phyloP scores from a whole-genome alignment of 2,329 filamentous ascomycete genomes.

The Zymoseptoria pseudotritici region DNA sequence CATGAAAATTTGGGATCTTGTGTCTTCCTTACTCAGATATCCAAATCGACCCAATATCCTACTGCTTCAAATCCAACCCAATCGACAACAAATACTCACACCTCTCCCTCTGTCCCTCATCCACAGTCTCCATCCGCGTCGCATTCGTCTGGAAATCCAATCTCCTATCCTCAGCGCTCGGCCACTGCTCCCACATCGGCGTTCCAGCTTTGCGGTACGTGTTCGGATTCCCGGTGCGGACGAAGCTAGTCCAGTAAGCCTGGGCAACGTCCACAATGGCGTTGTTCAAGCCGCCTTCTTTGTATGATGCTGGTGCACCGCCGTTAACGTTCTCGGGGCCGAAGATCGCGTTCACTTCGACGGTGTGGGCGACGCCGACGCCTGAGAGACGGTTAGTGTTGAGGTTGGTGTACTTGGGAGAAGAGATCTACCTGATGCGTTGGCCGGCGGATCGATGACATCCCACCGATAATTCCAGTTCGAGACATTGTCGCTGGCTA shows the following conservation, averaged over 20 bases:
- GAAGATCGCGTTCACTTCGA: slow-evolving; percentile 61
- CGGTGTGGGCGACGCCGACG: slow-evolving; percentile 58
- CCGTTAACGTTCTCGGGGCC: slow-evolving; percentile 51
- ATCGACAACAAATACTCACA: slow-evolving; percentile 47
- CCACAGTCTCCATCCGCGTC: slow-evolving; percentile 35
- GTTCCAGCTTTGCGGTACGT: slow-evolving; percentile 38
- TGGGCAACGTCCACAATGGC: slow-evolving; percentile 55
- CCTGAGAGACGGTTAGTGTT: slow-evolving; percentile 31
- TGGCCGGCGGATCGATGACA: slow-evolving; percentile 52
- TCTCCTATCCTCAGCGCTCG: slow-evolving; percentile 23
- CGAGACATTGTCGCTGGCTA: slow-evolving; percentile 31
- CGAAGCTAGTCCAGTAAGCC: slow-evolving; percentile 68
- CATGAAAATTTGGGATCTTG: no score
- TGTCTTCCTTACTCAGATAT: no score
- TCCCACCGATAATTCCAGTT: slow-evolving; percentile 66
- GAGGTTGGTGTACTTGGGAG: background rate
- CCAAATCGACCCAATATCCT: no score
- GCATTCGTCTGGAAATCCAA: slow-evolving; percentile 34
- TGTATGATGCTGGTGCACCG: slow-evolving; percentile 50
- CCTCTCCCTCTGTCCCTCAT: slow-evolving; percentile 31
- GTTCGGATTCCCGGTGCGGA: slow-evolving; percentile 61
- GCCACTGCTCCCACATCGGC: slow-evolving; percentile 48
- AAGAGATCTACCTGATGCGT: slow-evolving; percentile 27
- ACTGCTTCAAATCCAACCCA: slow-evolving; percentile 43
- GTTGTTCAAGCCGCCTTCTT: slow-evolving; percentile 45